phyloP scores from a whole-genome alignment of 768 basidiomycete species.

The Trametes cingulata region DNA sequence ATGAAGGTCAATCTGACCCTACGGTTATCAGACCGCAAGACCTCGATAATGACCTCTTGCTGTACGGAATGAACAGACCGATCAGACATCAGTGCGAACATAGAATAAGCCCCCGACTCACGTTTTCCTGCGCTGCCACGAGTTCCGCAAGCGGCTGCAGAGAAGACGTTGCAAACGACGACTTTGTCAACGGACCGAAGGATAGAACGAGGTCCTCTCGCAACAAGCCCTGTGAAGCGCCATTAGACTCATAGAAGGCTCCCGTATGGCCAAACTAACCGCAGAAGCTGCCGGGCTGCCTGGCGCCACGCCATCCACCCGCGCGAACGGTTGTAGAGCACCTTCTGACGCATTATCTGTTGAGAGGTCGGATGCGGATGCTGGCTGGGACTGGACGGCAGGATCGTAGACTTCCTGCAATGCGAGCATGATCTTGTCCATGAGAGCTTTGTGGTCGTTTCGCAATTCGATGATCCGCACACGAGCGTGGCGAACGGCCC shows the following conservation, averaged over 20 bases:
- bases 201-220: constrained; percentile 71
- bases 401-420: constrained; percentile 71
- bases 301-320: constrained; percentile 78
- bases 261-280: constrained; percentile 43
- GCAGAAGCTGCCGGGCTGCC: constrained; percentile 82
- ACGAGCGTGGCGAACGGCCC: constrained; percentile 73
- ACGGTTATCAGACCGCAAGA: constrained; percentile 51
- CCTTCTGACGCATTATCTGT: constrained; percentile 4
- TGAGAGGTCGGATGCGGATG: constrained; percentile 12
- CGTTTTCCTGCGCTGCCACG: constrained; percentile 80
- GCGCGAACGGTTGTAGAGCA: constrained; percentile 64
- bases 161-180: constrained; percentile 52
- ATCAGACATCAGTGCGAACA: neutral
- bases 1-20: constrained; percentile 32
- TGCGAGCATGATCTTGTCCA: constrained; percentile 64
- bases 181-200: constrained; percentile 64
- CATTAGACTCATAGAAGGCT: neutral
- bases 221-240: constrained; percentile 56
- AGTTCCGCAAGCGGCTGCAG: constrained; percentile 71
- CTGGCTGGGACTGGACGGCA: constrained; percentile 25
- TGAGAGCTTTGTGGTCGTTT: constrained; percentile 72
- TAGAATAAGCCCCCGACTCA: constrained; percentile 39
- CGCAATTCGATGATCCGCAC: constrained; percentile 76
- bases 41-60: constrained; percentile 59
- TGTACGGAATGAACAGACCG: constrained; percentile 28